Evolutionary conservation across 768 basidiomycete species (phyloP), one percentile per base, ranked within the genome.

Genomic region (Termitomyces sp.): DNA sequence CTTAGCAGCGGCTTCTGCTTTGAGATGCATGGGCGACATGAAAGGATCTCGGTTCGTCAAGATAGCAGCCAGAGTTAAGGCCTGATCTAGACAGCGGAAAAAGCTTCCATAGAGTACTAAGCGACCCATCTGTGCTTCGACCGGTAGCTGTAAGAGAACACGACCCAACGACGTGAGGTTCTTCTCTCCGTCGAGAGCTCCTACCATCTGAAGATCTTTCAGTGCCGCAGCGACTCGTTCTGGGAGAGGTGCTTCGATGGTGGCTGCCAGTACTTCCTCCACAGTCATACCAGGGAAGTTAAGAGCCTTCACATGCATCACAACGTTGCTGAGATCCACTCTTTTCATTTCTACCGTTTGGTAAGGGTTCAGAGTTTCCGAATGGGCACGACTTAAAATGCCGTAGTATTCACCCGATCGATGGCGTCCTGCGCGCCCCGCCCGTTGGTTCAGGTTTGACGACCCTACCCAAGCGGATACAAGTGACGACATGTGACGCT

Each of bases 271-370:
- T 22, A 97, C 93, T 60, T 95, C 89, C 67, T 95, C 90, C 6
- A 93, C 91, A 31, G 84, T 74, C 85, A 94, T 85, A 46, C 83
- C 85, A 6, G 92, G 91, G 69, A 97, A 89, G 69, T 93, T 87
- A 37, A 97, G 81, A 9, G 94, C 94, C 67, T 96, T 97, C 71
- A 98, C 84, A 69, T 95, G 95, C 95, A 98, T 98, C 16, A 96
- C 93, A 49, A 95, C 88, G 67, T 94, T 93, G 66, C 86, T 91
- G 64, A 96, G 70, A 71, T 95, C 93, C 13, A 88, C 84, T 36
- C 94, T 82, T 69, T 93, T 93, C 94, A 98, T 98, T 76, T 97
- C 95, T 39, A 97, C 95, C 1, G 87, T 87, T 70, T 95, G 93
- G 68, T 96, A 88, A 30, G 90, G 81, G 54, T 84, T 79, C 49